Conservation (phyloP, 805 yeast genomes). For the Pichia exigua region DNA sequence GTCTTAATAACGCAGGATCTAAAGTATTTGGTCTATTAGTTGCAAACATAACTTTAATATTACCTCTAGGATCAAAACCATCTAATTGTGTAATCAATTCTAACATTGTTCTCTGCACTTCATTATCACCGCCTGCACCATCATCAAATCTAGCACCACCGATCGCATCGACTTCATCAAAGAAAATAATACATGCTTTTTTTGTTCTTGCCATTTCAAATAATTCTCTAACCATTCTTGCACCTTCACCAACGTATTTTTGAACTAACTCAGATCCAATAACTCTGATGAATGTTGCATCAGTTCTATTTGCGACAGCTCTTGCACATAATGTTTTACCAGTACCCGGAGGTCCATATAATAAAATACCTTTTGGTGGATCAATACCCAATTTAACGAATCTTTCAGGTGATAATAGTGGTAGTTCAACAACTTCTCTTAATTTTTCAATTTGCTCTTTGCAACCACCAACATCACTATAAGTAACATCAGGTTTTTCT, state of each 20-base stretch:
- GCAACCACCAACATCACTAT: constrained; percentile 97
- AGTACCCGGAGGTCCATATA: constrained; percentile 98
- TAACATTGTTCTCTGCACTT: constrained; percentile 98
- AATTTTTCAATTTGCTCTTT: constrained; percentile 96
- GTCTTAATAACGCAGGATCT: constrained; percentile 96
- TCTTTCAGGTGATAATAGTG: constrained; percentile 89
- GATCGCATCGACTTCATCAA: constrained; percentile 97
- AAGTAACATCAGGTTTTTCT: constrained; percentile 98
- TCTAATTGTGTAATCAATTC: constrained; percentile 96
- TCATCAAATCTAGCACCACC: constrained; percentile 99
- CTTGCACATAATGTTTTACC: constrained; percentile 98
- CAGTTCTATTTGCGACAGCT: constrained; percentile 98
- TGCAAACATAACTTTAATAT: constrained; percentile 98
- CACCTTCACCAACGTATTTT: constrained; percentile 99
- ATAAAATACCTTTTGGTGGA: constrained; percentile 95
- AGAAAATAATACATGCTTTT: constrained; percentile 95
- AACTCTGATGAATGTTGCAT: constrained; percentile 96
- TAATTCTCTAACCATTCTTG: constrained; percentile 97
- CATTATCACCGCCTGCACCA: constrained; percentile 99
- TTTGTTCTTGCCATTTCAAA: constrained; percentile 99
- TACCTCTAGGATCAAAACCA: constrained; percentile 98
- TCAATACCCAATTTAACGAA: constrained; percentile 96
- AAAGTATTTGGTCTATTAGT: constrained; percentile 97
- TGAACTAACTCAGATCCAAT: constrained; percentile 98
- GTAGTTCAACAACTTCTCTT: constrained; percentile 93